Evolutionary conservation across 2,329 filamentous ascomycete genomes (phyloP).

Genomic region (Cordyceps tenuipes): DNA sequence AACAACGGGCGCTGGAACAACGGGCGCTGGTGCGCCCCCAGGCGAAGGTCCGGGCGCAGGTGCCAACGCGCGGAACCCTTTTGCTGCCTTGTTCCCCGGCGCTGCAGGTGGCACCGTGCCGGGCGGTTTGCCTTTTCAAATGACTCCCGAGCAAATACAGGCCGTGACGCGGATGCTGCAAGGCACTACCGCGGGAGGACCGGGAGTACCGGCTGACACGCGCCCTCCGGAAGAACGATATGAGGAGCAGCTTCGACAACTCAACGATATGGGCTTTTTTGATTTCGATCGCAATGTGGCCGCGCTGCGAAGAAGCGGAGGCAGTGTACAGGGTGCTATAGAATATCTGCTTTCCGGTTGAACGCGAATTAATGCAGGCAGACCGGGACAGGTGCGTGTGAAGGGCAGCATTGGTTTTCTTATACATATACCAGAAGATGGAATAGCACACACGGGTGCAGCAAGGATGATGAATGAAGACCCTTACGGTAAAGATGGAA

Average conservation of each 20-base stretch:
- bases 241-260: conserved; percentile 76
- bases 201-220: conserved; percentile 61
- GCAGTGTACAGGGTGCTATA: conserved; percentile 87
- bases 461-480: not conserved
- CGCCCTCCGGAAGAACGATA: conserved; percentile 91
- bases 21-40: not conserved
- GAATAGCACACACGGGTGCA: not conserved
- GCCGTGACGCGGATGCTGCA: conserved; percentile 45
- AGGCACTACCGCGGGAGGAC: conserved; percentile 24
- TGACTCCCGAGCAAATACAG: conserved; percentile 48
- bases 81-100: conserved; percentile 53
- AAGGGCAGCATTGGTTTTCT: conserved; percentile 1
- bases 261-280: conserved; percentile 98
- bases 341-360: conserved; percentile 53
- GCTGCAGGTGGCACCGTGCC: conserved; percentile 11
- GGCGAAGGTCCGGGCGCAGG: not conserved
- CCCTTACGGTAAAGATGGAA: not conserved
- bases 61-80: conserved; percentile 47
- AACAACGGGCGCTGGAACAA: conserved; percentile 14
- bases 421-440: conserved; percentile 10
- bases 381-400: not conserved
- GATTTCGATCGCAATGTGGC: conserved; percentile 92
- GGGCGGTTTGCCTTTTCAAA: conserved; percentile 31
- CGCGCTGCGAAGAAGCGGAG: conserved; percentile 78
- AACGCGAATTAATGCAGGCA: not conserved